Evolutionary conservation across 371 early-diverging fungal genomes (phyloP).

Genomic region (Nematocida major): DNA sequence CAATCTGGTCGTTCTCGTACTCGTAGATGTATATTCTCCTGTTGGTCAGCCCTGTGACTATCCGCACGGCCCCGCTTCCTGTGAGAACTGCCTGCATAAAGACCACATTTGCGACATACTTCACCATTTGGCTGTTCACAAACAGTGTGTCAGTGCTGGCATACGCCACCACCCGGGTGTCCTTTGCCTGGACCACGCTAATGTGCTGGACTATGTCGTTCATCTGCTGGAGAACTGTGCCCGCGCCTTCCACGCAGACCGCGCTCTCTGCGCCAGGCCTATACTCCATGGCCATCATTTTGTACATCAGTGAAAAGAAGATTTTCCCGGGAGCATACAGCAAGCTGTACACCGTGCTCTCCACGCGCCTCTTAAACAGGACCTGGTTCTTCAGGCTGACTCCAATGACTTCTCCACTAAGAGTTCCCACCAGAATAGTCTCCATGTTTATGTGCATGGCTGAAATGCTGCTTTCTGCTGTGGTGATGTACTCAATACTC

Average conservation of each 20-base stretch:
- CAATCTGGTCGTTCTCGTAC: not conserved
- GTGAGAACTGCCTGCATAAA: not conserved
- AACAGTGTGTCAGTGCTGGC: not conserved
- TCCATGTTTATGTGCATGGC: not conserved
- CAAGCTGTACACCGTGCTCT: not conserved
- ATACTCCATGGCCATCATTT: not conserved
- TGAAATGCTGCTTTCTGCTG: not conserved
- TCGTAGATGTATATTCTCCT: constrained; percentile 9
- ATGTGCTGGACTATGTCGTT: not conserved
- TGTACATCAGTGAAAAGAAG: not conserved
- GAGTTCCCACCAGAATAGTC: not conserved
- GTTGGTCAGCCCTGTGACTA: not conserved
- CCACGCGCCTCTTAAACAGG: not conserved
- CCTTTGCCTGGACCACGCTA: not conserved
- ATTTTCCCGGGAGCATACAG: not conserved
- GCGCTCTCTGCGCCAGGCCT: not conserved
- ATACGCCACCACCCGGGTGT: not conserved
- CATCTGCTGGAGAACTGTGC: no score
- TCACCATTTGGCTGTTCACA: not conserved
- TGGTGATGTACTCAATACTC: not conserved
- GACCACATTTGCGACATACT: not conserved
- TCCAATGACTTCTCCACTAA: not conserved
- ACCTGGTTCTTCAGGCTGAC: not conserved
- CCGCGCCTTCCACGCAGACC: no score
- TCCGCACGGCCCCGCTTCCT: not conserved